Percentiles rank a stretch among this genome's conserved stretches.
Conservation (phyloP, 1,284 basidiomycete species). For the Polyporus tsugae region DNA sequence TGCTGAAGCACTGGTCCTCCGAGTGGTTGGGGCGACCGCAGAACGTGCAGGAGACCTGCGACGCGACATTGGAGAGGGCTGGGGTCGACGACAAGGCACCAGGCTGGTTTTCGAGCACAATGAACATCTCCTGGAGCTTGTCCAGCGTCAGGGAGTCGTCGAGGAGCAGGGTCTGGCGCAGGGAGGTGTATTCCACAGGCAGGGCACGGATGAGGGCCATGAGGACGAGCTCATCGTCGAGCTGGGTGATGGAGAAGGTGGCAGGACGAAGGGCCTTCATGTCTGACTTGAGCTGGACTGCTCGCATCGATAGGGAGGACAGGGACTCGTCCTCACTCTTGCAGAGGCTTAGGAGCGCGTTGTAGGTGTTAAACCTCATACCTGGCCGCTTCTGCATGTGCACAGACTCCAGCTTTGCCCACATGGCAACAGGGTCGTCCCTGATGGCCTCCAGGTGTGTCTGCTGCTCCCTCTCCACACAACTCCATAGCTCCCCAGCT, state of each 20-base stretch:
- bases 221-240: conserved; percentile 33
- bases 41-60: conserved; percentile 28
- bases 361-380: too few species aligned
- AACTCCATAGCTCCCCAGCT: too few species aligned
- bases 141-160: conserved; percentile 9
- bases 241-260: conserved; percentile 27
- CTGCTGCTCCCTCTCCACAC: too few species aligned
- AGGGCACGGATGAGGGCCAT: conserved; percentile 33
- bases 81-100: conserved; percentile 15
- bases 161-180: too few species aligned
- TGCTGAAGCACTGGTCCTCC: conserved; percentile 18
- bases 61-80: conserved; percentile 19
- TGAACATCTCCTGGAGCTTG: conserved; percentile 17
- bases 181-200: too few species aligned
- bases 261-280: conserved; percentile 13
- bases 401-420: too few species aligned
- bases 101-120: conserved; percentile 21
- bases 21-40: conserved; percentile 47
- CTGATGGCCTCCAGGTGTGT: too few species aligned
- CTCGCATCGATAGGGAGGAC: not conserved
- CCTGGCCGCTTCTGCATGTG: too few species aligned
- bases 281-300: conserved; percentile 10
- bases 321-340: too few species aligned
- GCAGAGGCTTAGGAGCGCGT: too few species aligned
- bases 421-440: too few species aligned